phyloP scores from a whole-genome alignment of 108 stramenopile species.

The Fistulifera pelliculosa region DNA sequence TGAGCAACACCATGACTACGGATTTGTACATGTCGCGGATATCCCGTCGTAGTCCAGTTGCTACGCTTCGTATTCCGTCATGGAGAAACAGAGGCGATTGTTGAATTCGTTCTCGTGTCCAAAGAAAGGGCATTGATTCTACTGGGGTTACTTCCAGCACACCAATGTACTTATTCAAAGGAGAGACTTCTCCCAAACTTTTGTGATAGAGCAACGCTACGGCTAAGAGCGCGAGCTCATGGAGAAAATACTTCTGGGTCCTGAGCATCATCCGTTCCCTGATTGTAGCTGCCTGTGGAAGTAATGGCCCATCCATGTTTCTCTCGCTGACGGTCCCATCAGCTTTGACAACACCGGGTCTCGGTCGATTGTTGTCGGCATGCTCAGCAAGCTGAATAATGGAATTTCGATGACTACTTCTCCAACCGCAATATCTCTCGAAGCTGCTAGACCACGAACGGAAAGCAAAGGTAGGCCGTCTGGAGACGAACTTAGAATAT shows the following conservation, averaged over 20 bases:
- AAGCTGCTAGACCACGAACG: conserved; percentile 67
- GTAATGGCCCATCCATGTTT: conserved; percentile 44
- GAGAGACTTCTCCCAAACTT: conserved; percentile 35
- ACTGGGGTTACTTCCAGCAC: conserved; percentile 31
- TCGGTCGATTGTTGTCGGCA: conserved; percentile 63
- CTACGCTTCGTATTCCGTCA: conserved; percentile 35
- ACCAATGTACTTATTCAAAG: conserved; percentile 48
- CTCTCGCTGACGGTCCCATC: conserved; percentile 47
- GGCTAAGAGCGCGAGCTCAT: conserved; percentile 58
- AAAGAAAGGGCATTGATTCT: conserved; percentile 58
- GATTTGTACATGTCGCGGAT: conserved; percentile 56
- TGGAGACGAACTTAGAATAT: conserved; percentile 12
- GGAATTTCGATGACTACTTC: conserved; percentile 70
- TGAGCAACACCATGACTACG: conserved; percentile 38
- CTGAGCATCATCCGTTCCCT: conserved; percentile 5
- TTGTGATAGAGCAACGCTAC: conserved; percentile 69
- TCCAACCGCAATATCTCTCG: conserved; percentile 41
- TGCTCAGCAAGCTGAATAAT: conserved; percentile 46
- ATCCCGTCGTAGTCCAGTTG: conserved; percentile 49
- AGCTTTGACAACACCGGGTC: conserved; percentile 54
- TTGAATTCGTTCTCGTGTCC: conserved; percentile 35
- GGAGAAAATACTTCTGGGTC: conserved; percentile 8
- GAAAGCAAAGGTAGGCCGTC: conserved; percentile 17
- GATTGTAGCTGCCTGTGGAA: neutral
- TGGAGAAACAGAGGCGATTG: conserved; percentile 10